phyloP scores from a whole-genome alignment of 345 rosid genomes.

The Linum usitatissimum region DNA sequence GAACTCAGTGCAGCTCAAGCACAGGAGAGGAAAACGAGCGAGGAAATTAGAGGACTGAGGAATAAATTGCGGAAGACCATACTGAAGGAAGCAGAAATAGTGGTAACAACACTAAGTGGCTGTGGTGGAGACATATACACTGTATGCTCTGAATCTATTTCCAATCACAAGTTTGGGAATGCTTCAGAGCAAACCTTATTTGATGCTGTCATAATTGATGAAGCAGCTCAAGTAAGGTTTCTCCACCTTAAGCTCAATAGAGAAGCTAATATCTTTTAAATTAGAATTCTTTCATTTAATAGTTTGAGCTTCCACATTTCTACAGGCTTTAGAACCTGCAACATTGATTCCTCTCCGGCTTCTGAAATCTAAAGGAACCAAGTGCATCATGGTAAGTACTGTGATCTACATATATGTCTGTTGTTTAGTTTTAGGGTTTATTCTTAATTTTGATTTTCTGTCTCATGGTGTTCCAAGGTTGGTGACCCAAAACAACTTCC shows the following conservation, averaged over 20 bases:
- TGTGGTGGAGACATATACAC: slow-evolving; percentile 94
- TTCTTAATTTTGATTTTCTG: slow-evolving; percentile 11
- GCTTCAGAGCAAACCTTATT: slow-evolving; percentile 73
- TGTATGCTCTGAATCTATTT: slow-evolving; percentile 78
- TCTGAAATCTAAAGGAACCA: slow-evolving; percentile 74
- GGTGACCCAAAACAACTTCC: slow-evolving; percentile 99
- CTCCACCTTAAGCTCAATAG: slow-evolving; percentile 11
- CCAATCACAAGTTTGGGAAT: slow-evolving; percentile 53
- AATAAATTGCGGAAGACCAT: slow-evolving; percentile 71
- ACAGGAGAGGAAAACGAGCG: slow-evolving; percentile 60
- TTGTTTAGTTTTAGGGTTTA: neutral
- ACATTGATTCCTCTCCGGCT: slow-evolving; percentile 93
- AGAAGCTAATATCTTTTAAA: neutral
- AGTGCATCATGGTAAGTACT: slow-evolving; percentile 71
- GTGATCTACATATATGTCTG: neutral
- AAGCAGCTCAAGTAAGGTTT: slow-evolving; percentile 82
- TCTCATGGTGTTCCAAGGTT: slow-evolving; percentile 33
- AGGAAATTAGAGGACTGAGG: slow-evolving; percentile 55
- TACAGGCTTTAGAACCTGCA: slow-evolving; percentile 98
- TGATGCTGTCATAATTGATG: slow-evolving; percentile 91
- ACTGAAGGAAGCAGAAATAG: slow-evolving; percentile 89
- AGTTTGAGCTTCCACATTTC: slow-evolving; percentile 14
- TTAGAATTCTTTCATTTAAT: slow-evolving; percentile 9
- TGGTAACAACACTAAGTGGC: slow-evolving; percentile 88
- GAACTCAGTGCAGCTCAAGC: slow-evolving; percentile 78